Percentiles rank a stretch among this genome's conserved stretches.
Evolutionary conservation across 495 filamentous ascomycete genomes (phyloP).

Genomic region (Cenococcum geophilum): DNA sequence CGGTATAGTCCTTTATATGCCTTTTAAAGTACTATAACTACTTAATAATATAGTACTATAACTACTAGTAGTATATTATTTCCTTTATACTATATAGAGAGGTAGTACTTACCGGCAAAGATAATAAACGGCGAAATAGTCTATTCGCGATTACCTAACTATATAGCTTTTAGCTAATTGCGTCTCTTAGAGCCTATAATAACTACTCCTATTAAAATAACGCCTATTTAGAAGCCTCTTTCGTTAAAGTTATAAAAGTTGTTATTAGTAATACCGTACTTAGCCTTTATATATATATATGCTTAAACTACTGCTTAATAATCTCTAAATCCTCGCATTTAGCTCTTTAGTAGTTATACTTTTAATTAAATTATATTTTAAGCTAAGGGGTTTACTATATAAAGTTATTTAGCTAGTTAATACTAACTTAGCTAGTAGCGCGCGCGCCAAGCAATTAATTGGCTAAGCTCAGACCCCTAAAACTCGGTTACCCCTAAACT

Average conservation of each 20-base stretch:
- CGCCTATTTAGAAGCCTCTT: neutral
- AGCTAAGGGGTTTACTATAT: neutral
- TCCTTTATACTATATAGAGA: neutral
- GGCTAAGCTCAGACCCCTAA: no score
- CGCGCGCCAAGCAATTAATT: neutral
- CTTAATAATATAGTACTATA: neutral
- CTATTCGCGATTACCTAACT: neutral
- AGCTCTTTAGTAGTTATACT: no score
- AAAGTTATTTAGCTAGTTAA: neutral
- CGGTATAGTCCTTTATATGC: no score
- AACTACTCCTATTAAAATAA: neutral
- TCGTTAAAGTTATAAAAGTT: neutral
- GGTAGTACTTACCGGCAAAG: neutral
- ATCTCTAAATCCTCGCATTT: no score
- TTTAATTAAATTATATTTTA: neutral
- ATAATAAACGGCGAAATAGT: neutral
- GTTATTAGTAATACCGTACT: neutral
- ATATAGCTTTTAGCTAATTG: no score
- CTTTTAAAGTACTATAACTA: neutral
- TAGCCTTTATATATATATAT: neutral
- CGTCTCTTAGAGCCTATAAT: neutral
- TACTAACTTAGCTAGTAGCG: no score
- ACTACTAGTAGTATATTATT: neutral
- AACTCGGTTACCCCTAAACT: no score
- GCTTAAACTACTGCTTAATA: neutral